These are phyloP conservation scores for Xanthoparmelia taractica DNA, from an alignment of 495 filamentous ascomycete genomes.

Conservation along the genomic window DNA sequence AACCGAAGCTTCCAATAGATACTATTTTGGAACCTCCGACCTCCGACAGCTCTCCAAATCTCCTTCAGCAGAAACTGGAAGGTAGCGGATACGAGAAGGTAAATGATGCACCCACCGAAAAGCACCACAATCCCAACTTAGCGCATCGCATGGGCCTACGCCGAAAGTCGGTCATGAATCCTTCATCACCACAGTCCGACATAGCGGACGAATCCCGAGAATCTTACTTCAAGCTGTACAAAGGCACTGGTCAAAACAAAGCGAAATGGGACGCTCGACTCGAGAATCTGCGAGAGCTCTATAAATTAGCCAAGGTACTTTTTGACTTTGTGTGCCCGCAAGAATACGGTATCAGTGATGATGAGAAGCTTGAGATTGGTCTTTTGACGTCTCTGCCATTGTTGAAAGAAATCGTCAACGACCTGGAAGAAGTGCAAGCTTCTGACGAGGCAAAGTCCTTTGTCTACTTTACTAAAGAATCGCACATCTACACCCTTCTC, in stretches of 20 bases:
- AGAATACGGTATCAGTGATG: conserved; percentile 90
- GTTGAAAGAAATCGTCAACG: conserved; percentile 89
- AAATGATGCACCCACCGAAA: conserved; percentile 34
- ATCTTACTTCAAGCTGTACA: conserved; percentile 83
- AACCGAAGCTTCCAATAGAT: conserved; percentile 28
- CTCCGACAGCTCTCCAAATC: conserved; percentile 5
- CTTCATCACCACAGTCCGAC: conserved; percentile 38
- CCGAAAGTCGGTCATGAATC: conserved; percentile 36
- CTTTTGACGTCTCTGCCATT: conserved; percentile 87
- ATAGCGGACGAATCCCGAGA: conserved; percentile 43
- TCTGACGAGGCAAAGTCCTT: conserved; percentile 88
- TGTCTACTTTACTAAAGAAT: conserved; percentile 98
- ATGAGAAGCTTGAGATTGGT: conserved; percentile 95
- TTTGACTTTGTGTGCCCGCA: conserved; percentile 98
- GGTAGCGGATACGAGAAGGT: conserved; percentile 22
- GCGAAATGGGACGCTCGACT: conserved; percentile 78
- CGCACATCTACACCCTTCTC: conserved; percentile 93
- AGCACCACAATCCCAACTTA: conserved; percentile 29
- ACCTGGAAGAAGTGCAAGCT: conserved; percentile 96
- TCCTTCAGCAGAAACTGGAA: conserved; percentile 19
- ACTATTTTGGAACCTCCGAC: conserved; percentile 9
- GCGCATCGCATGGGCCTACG: conserved; percentile 45
- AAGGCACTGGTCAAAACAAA: conserved; percentile 66
- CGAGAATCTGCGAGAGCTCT: conserved; percentile 82
- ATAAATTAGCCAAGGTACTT: conserved; percentile 83